Percentiles rank a stretch among this genome's conserved stretches.
Conservation (phyloP, 2,329 filamentous ascomycete species). For the Teratosphaeria nubilosa region DNA sequence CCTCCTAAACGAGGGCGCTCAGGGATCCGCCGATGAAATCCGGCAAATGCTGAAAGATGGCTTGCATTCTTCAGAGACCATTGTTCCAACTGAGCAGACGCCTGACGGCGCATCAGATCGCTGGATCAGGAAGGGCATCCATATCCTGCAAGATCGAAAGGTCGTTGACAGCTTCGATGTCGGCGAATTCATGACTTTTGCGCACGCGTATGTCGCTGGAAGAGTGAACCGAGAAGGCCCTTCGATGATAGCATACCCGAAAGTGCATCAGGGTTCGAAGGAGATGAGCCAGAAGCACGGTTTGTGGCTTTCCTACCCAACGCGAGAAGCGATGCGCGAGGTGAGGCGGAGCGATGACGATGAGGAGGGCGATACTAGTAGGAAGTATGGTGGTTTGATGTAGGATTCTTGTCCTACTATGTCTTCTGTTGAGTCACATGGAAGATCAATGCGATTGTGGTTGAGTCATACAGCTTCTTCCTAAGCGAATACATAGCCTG, state of each 20-base stretch:
- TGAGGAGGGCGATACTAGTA: not conserved
- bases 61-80: slow-evolving; percentile 1
- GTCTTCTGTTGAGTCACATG: not conserved
- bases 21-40: slow-evolving; percentile 2
- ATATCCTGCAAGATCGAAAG: slow-evolving; percentile 6
- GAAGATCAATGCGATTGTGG: not conserved
- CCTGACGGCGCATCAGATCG: slow-evolving; percentile 4
- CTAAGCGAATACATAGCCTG: not conserved
- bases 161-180: slow-evolving; percentile 8
- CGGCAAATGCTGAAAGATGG: slow-evolving; percentile 3
- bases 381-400: not conserved
- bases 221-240: slow-evolving; percentile 6
- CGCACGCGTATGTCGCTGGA: slow-evolving; percentile 8
- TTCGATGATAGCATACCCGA: slow-evolving; percentile 5
- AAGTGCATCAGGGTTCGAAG: slow-evolving; percentile 2
- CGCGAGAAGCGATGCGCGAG: not conserved
- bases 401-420: not conserved
- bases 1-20: slow-evolving; percentile 7
- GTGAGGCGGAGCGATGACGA: not conserved
- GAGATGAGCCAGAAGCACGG: slow-evolving; percentile 5
- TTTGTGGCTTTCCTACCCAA: slow-evolving; percentile 3
- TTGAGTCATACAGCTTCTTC: not conserved
- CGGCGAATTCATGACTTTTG: slow-evolving; percentile 11
- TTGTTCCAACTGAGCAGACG: not conserved
- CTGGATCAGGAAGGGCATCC: slow-evolving; percentile 8